phyloP scores from a whole-genome alignment of 148 eudicot genomes.

The Drosera capensis region DNA sequence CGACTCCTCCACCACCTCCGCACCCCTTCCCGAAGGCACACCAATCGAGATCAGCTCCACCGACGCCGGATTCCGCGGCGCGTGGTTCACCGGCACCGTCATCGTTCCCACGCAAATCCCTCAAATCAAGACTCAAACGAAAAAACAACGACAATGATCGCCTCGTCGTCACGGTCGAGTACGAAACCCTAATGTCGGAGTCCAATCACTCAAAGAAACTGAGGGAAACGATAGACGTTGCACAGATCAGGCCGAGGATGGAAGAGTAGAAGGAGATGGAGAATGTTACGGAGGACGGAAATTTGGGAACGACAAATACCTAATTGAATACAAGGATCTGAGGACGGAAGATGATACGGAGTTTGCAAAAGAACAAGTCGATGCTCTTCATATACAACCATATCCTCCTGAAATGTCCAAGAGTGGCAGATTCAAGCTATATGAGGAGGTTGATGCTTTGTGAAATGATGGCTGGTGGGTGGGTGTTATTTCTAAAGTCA shows the following conservation, averaged over 20 bases:
- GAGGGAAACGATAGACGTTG: constrained; percentile 42
- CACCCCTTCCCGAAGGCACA: constrained; percentile 15
- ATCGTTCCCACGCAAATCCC: too few species aligned
- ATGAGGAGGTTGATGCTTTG: constrained; percentile 71
- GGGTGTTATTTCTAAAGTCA: constrained; percentile 53
- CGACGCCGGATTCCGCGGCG: constrained; percentile 80
- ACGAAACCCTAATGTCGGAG: constrained; percentile 38
- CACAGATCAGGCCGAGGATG: constrained; percentile 59
- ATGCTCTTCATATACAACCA: constrained; percentile 53
- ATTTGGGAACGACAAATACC: constrained; percentile 23
- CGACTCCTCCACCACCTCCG: neutral
- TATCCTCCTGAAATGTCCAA: constrained; percentile 34
- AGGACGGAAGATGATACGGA: constrained; percentile 50
- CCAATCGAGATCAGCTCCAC: constrained; percentile 58
- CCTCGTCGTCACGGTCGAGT: constrained; percentile 45
- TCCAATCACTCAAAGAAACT: constrained; percentile 20
- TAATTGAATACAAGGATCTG: constrained; percentile 47
- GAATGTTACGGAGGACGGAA: constrained; percentile 25
- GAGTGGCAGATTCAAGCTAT: constrained; percentile 27
- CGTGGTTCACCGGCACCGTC: constrained; percentile 61
- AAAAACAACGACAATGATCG: too few species aligned
- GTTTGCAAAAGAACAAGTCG: constrained; percentile 54
- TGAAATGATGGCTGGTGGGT: constrained; percentile 95
- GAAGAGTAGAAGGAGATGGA: constrained; percentile 28
- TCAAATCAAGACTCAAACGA: constrained; percentile 7